Percentiles rank a stretch among this genome's conserved stretches.
Conservation (phyloP, 176 grass and related monocot genomes). For the Raddia distichophylla region DNA sequence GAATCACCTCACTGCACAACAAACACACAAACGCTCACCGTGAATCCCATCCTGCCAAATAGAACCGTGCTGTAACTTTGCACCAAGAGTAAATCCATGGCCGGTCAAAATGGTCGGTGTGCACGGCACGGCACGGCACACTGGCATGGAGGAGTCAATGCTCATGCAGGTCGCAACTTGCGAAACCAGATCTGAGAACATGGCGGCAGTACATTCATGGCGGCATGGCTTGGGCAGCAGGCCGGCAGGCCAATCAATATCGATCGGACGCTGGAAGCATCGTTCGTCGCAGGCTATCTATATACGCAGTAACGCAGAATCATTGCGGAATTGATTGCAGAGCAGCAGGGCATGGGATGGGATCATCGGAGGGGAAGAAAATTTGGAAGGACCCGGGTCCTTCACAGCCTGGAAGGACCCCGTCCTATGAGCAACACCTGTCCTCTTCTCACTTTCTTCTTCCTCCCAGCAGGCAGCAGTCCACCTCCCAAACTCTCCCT, state of each 20-base stretch:
- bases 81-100: neutral
- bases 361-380: too few relatives aligned
- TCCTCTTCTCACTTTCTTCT: too few relatives aligned
- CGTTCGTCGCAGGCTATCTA: neutral
- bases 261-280: slow-evolving; percentile 20
- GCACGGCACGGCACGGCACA: too few relatives aligned
- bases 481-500: too few relatives aligned
- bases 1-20: slow-evolving; percentile 67
- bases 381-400: too few relatives aligned
- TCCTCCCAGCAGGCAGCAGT: too few relatives aligned
- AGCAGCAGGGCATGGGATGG: neutral
- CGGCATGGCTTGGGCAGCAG: neutral
- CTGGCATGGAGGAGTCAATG: slow-evolving; percentile 13
- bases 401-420: too few relatives aligned
- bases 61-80: neutral
- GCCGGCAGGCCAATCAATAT: neutral
- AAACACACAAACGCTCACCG: neutral
- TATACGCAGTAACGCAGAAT: neutral
- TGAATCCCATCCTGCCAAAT: neutral
- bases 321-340: neutral
- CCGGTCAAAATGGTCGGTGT: neutral
- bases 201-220: neutral
- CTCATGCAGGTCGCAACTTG: slow-evolving; percentile 8
- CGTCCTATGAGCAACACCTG: too few relatives aligned
- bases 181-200: neutral